Evolutionary conservation across 257 asterid genomes (phyloP).

Genomic region (Avicennia marina): DNA sequence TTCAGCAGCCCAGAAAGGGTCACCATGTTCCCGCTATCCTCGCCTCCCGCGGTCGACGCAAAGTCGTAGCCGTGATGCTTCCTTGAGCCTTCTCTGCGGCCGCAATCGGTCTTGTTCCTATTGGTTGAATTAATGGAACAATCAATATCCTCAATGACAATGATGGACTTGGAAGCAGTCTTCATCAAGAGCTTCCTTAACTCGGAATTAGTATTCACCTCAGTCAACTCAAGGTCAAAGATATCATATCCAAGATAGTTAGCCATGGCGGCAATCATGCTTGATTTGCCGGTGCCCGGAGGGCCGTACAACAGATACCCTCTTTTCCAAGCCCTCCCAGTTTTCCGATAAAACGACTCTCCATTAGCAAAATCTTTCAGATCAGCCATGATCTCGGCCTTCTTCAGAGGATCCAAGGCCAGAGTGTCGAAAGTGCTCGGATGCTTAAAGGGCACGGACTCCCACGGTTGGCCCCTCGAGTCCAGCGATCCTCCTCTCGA

Average conservation of each 20-base stretch:
- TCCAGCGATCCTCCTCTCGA: conserved; percentile 31
- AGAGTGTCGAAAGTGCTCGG: conserved; percentile 36
- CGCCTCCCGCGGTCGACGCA: conserved; percentile 10
- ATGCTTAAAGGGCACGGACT: conserved; percentile 36
- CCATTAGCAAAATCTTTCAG: conserved; percentile 26
- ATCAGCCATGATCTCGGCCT: conserved; percentile 32
- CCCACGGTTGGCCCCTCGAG: conserved; percentile 33
- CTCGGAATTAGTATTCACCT: conserved; percentile 35
- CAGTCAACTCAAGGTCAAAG: conserved; percentile 37
- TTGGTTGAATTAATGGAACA: conserved; percentile 30
- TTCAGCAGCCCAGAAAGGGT: conserved; percentile 66
- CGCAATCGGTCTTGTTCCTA: background rate
- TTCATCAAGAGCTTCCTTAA: conserved; percentile 37
- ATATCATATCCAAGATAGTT: conserved; percentile 37
- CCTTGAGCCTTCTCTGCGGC: background rate
- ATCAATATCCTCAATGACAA: conserved; percentile 41
- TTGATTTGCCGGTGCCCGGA: conserved; percentile 44
- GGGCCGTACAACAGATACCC: conserved; percentile 37
- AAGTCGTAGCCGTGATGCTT: background rate
- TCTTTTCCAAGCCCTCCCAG: conserved; percentile 42
- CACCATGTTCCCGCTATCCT: conserved; percentile 40
- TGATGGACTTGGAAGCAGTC: conserved; percentile 31
- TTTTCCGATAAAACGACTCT: conserved; percentile 25
- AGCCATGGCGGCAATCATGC: conserved; percentile 52
- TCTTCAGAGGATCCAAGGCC: conserved; percentile 31